Base-by-base conservation (phyloP, 2,329 filamentous ascomycete genomes). In the Fusarium sambucinum region DNA sequence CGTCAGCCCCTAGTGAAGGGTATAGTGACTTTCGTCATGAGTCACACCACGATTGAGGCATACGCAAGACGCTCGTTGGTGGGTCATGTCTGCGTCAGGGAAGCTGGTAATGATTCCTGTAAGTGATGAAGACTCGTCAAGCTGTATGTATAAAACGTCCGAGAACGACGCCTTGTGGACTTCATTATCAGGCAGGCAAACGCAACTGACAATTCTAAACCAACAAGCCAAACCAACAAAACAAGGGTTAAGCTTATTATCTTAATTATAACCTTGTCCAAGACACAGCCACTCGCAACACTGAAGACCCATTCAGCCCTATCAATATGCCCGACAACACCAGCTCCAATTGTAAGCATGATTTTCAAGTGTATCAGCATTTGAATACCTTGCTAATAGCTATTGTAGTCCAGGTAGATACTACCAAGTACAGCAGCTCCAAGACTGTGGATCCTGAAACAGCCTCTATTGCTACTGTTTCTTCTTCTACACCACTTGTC, bases 401-500 rank as follows among this genome's bases (percentile, higher is more conserved):
- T 6, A 48, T 7, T 25, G 1, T 35, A 73, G 72, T 60, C 16
- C 51, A 64, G n/a, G 54, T 55, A 37, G 55, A 55, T 32, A 32
- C 63, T 21, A 52, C 63, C 12, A 65, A 67, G 41, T 61, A 65
- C 40, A 46, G 33, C 37, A 60, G 47, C 33, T 37, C 56, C 25
- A 70, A 64, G 23, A 32, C 55, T 41, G 48, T 32, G 14, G 63
- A 75, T 40, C 57, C 67, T 11, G 74, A 76, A 54, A 74, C 71
- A 19, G 71, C 71, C 21, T 76, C 74, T 14, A 57, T 76, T 25
- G 51, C 54, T 13, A 74, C 74, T 19, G 72, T 64, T 41, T 73
- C 73, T 14, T 74, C 74, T 14, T 62, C 68, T n/a, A 33, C 73
- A 0, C 61, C 73, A n/a, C 55, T 74, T 17, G 65, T 75, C 35